phyloP scores from a whole-genome alignment of 148 eudicot species.

The Camellia sinensis region DNA sequence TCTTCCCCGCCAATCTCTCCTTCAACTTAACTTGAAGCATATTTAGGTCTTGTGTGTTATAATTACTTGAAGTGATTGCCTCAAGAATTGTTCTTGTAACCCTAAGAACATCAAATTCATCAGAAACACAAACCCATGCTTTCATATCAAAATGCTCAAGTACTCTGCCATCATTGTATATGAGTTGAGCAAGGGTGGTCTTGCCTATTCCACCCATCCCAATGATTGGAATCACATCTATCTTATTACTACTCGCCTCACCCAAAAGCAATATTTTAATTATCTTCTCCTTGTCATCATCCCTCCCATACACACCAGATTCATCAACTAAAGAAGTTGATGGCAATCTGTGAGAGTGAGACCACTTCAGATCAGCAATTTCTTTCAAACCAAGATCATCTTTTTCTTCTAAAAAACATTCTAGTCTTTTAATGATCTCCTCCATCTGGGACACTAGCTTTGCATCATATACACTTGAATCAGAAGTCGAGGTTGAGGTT shows the following conservation, averaged over 20 bases:
- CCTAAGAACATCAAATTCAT: background rate
- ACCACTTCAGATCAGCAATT: background rate
- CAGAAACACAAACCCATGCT: conserved; percentile 19
- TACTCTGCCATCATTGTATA: conserved; percentile 2
- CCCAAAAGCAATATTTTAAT: background rate
- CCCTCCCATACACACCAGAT: background rate
- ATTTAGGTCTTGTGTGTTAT: background rate
- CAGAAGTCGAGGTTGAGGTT: no score
- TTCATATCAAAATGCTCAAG: conserved; percentile 6
- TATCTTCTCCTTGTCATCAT: background rate
- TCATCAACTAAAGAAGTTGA: background rate
- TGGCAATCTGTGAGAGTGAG: background rate
- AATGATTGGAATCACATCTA: conserved; percentile 10
- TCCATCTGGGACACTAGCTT: background rate
- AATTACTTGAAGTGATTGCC: background rate
- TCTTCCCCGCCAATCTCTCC: conserved; percentile 5
- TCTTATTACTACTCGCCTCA: background rate
- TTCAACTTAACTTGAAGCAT: conserved; percentile 19
- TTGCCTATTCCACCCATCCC: conserved; percentile 30
- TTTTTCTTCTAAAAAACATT: background rate
- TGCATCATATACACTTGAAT: background rate
- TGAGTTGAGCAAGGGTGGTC: conserved; percentile 20
- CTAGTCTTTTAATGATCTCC: background rate
- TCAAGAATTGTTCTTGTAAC: background rate
- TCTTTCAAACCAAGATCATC: background rate